Base-by-base conservation (phyloP, 2,329 filamentous ascomycete genomes). In the Ramularia endophylla region DNA sequence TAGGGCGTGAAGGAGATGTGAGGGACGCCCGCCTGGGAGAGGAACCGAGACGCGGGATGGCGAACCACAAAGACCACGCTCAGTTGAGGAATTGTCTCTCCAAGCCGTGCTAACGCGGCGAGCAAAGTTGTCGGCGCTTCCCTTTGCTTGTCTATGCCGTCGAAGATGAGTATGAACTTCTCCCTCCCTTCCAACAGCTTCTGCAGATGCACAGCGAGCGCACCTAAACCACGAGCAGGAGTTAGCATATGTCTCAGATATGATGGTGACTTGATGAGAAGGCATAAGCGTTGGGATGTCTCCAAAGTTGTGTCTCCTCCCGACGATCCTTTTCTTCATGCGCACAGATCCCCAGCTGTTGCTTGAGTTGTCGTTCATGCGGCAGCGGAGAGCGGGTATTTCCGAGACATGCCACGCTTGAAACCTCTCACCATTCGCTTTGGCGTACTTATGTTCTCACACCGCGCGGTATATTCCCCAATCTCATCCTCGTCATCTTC, bases 1-100 rank as follows among this genome's bases (percentile, higher is more conserved):
- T 97, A 98, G 2, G 86, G 75, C 1, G 87, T 78, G 59, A 97
- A 97, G 58, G 85, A 78, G 18, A 97, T 71, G 61, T 92, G 81
- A 2, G 87, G 81, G 0, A 83, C 75, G 4, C 83, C 80, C 4
- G 84, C 69, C 6, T 78, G 73, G 51, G 85, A 83, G 7, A 94
- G 75, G 52, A 83, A 75, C 27, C 78, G 73, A 1, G 85, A 76
- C 1, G 81, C 73, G 0, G 87, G 82, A 6, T 80, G 76, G 18
- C 80, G 86, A 40, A 89, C 76, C 46, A 94, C 81, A 55, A 94
- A 80, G 46, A 95, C 66, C 25, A 83, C 78, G 5, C 80, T 85
- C 7, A 97, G 75, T 52, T 74, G 79, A 1, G 87, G 83, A 35
- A 67, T 81, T 55, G 67, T 92, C 86, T 95, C 88, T 11, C 85